A percentile compares a stretch with the other conserved stretches of the same genome.
Evolutionary conservation across 495 filamentous ascomycete species (phyloP).

Genomic region (Neurospora sp.): DNA sequence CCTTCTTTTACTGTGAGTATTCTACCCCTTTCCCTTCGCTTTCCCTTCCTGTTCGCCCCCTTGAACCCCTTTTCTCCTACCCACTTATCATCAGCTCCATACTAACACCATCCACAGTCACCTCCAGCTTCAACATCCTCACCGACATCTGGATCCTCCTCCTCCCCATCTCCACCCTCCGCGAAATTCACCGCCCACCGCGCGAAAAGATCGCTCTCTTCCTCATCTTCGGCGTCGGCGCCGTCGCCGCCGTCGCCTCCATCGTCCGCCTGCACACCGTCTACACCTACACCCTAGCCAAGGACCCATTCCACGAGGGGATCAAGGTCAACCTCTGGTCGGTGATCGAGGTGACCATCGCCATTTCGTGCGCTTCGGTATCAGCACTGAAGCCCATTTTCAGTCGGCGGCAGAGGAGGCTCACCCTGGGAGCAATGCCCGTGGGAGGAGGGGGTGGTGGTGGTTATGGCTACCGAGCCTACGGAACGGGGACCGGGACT

Average conservation of each 20-base stretch:
- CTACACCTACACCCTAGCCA: slow-evolving; percentile 22
- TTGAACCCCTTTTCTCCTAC: too few species aligned
- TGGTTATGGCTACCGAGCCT: neutral
- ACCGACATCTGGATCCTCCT: slow-evolving; percentile 43
- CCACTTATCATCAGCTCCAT: neutral
- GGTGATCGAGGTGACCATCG: slow-evolving; percentile 41
- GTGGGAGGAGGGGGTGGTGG: neutral
- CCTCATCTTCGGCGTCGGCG: slow-evolving; percentile 39
- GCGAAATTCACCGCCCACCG: slow-evolving; percentile 30
- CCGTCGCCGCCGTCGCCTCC: slow-evolving; percentile 31
- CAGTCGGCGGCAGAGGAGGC: slow-evolving; percentile 11
- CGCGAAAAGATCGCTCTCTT: slow-evolving; percentile 38
- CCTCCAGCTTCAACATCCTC: slow-evolving; percentile 40
- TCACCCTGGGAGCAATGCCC: neutral
- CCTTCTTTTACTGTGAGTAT: slow-evolving; percentile 40
- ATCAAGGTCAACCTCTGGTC: slow-evolving; percentile 33
- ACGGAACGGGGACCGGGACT: neutral
- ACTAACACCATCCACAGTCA: slow-evolving; percentile 20
- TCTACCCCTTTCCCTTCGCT: neutral
- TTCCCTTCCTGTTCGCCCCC: neutral
- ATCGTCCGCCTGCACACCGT: slow-evolving; percentile 37
- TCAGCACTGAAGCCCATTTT: slow-evolving; percentile 36
- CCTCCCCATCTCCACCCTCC: slow-evolving; percentile 39
- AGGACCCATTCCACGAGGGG: slow-evolving; percentile 23
- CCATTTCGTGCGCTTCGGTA: slow-evolving; percentile 39